These are phyloP conservation scores for Elsinoe necatrix DNA, from an alignment of 2,329 filamentous ascomycete species.

Conservation along the genomic window DNA sequence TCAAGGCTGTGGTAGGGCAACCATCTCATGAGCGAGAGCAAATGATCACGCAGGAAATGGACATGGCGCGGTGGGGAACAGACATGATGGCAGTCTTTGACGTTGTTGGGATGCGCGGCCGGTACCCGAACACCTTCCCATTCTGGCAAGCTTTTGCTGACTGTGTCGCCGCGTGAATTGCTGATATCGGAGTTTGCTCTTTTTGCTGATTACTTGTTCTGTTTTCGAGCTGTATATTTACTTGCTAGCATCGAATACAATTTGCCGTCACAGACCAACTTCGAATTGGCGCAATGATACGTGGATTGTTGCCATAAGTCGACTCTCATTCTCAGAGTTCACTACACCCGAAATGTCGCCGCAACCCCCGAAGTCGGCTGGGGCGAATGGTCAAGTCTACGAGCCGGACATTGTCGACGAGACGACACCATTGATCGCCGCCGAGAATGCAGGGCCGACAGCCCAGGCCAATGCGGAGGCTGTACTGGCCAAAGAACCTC, in stretches of 20 bases:
- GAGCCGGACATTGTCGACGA: not conserved
- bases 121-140: conserved; percentile 1
- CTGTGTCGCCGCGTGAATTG: not conserved
- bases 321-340: not conserved
- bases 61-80: too few relatives aligned
- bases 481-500: not conserved
- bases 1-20: not conserved
- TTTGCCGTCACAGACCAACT: not conserved
- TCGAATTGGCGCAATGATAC: not conserved
- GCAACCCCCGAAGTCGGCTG: not conserved
- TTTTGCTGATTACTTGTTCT: not conserved
- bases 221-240: not conserved
- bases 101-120: not conserved
- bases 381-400: not conserved
- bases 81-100: not conserved
- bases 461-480: conserved; percentile 8
- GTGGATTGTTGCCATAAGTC: not conserved
- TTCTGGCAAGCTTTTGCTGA: not conserved
- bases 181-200: not conserved
- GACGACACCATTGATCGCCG: conserved; percentile 12
- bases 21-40: too few relatives aligned
- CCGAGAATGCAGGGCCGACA: conserved; percentile 2
- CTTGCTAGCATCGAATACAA: not conserved
- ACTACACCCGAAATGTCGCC: not conserved
- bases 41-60: too few relatives aligned